These are phyloP conservation scores for Globisporangium carolinianum DNA, from an alignment of 352 stramenopile species.

Conservation along the genomic window DNA sequence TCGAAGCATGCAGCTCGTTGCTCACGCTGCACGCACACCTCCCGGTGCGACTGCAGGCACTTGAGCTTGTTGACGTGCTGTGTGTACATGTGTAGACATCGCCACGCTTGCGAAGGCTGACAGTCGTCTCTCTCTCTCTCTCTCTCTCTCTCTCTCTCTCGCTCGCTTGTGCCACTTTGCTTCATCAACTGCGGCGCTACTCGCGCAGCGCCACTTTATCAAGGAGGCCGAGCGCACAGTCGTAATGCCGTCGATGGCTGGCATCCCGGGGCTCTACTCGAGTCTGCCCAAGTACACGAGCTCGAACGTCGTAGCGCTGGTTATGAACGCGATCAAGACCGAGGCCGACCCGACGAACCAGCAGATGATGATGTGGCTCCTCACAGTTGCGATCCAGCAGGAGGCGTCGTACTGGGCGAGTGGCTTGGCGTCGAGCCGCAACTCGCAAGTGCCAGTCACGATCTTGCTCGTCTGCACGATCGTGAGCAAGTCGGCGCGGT, in stretches of 20 bases:
- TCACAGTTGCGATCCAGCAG: slow-evolving; percentile 82
- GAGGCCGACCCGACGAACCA: slow-evolving; percentile 82
- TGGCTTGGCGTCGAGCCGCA: slow-evolving; percentile 72
- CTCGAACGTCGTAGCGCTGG: slow-evolving; percentile 76
- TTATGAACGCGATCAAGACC: slow-evolving; percentile 79
- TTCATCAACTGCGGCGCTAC: not conserved
- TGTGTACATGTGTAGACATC: too few species aligned
- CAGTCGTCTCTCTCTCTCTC: not conserved
- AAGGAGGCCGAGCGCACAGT: slow-evolving; percentile 75
- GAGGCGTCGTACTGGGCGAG: slow-evolving; percentile 81
- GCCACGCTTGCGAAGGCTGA: not conserved
- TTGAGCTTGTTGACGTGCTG: too few species aligned
- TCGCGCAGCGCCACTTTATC: slow-evolving; percentile 45
- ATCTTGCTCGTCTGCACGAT: slow-evolving; percentile 83
- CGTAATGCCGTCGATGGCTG: slow-evolving; percentile 52
- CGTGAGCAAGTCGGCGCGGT: slow-evolving; percentile 71
- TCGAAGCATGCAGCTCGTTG: slow-evolving; percentile 77
- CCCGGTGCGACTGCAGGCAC: slow-evolving; percentile 24
- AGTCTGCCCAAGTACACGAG: slow-evolving; percentile 77
- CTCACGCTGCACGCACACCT: slow-evolving; percentile 79
- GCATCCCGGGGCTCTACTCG: slow-evolving; percentile 69
- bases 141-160: not conserved
- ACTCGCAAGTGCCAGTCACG: slow-evolving; percentile 79
- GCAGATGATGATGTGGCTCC: slow-evolving; percentile 86
- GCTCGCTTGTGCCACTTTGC: too few species aligned